Evolutionary conservation across 768 basidiomycete genomes (phyloP), one percentile per base, ranked within the genome.

Genomic region (Filobasidium wieringae): DNA sequence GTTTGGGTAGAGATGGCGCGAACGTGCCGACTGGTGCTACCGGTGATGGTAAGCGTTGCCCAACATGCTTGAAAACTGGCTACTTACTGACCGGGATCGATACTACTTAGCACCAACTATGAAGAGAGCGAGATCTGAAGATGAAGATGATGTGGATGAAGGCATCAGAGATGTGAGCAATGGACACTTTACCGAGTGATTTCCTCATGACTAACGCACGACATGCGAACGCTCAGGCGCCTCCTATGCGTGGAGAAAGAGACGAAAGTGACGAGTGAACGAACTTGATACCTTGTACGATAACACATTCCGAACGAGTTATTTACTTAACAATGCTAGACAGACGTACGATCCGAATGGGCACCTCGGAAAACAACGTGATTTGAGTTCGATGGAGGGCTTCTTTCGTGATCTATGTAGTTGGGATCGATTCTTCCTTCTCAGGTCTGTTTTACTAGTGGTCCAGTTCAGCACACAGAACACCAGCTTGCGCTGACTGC

Each of bases 21-120:
- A 67, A 70, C 45, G 65, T 72, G 9, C 68, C 68, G 2, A 40
- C 50, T 41, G 70, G 70, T 11, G 70, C 39, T 15, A 45, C 27
- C 15, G 26, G 11, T 14, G 24, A 30, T 30, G 24, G 22, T 19
- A 27, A 24, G 37, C 9, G 11, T 27, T 27, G 39, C 7, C 29
- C 3, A 26, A 22, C 7, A n/a, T n/a, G n/a, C 33, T 7, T 19
- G 30, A 32, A 47, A 27, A n/a, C 17, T 37, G 33, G 2, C 11
- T 4, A 26, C n/a, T 39, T 14, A 30, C 3, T 51, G 29, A 31
- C 27, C 17, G 32, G 33, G 2, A 3, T 31, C 24, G 29, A 9
- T 15, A 4, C 4, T 4, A 31, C 22, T 36, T n/a, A 34, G 31
- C 36, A 51, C 55, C 22, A 43, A 41, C 19, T 51, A 30, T 1